These are phyloP conservation scores for Curvularia eragrostidis DNA, from an alignment of 2,329 filamentous ascomycete species.

Conservation along the genomic window DNA sequence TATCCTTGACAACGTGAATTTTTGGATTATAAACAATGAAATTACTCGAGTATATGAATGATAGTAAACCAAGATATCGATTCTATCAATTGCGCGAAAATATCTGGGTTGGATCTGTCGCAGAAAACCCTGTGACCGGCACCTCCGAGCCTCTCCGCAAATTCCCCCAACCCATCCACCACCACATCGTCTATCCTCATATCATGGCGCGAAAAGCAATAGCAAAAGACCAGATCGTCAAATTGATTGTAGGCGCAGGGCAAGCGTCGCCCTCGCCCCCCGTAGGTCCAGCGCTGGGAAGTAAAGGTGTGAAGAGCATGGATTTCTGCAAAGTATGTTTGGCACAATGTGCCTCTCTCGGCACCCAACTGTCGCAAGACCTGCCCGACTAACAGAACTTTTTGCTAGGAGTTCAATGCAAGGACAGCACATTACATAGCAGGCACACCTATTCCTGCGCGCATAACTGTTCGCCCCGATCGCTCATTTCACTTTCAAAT, in stretches of 20 bases:
- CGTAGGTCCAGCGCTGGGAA: slow-evolving; percentile 93
- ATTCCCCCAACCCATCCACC: slow-evolving; percentile 17
- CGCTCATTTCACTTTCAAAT: slow-evolving; percentile 92
- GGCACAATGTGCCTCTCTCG: neutral
- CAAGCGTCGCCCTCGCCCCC: slow-evolving; percentile 94
- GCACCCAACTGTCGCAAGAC: neutral
- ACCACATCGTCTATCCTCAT: slow-evolving; percentile 7
- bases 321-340: slow-evolving; percentile 79
- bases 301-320: slow-evolving; percentile 98
- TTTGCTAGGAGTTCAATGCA: slow-evolving; percentile 88
- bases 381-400: neutral
- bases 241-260: slow-evolving; percentile 95
- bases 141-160: slow-evolving; percentile 34
- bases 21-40: neutral
- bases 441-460: slow-evolving; percentile 87
- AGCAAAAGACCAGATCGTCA: slow-evolving; percentile 69
- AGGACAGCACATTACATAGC: slow-evolving; percentile 81
- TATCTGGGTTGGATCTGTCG: neutral
- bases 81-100: neutral
- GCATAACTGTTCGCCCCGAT: slow-evolving; percentile 90
- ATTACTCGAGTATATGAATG: neutral
- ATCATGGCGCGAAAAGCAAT: slow-evolving; percentile 49
- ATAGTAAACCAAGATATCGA: neutral
- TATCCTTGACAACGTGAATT: neutral
- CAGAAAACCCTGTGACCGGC: slow-evolving; percentile 27